Base-by-base conservation (phyloP, 2,329 filamentous ascomycete species). In the Penicillium brasilianum region DNA sequence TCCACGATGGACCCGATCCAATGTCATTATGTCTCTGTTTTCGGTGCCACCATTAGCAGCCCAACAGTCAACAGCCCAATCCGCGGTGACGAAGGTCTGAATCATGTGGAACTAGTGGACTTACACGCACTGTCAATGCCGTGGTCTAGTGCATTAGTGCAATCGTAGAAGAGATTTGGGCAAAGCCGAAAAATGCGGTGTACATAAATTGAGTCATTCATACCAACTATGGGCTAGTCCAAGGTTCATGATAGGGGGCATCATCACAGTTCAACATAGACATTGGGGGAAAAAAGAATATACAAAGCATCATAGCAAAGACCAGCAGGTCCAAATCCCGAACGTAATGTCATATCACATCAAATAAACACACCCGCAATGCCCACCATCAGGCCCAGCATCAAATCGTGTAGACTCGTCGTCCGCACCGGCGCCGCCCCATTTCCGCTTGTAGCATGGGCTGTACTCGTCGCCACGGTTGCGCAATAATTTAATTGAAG, bases 401-500 rank as follows among this genome's bases (percentile, higher is more conserved):
- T 71, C 36, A 81, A 69, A 61, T 80, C 80, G 62, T 81, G 78
- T 1, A 81, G 61, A 59, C 75, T 76, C 22, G 77, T 73, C n/a
- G 72, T 69, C 60, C 71, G 71, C n/a, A 66, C 64, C 37, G 72
- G 67, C 34, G 62, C 64, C 16, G 71, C 73, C 41, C 64, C 62
- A 55, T 72, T 75, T n/a, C 66, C 71, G 50, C 61, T 68, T 5
- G 69, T 70, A 18, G 63, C 65, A n/a, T 20, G 72, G 74, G 66
- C 79, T 78, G 36, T 50, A 18, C 51, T 66, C 3, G 68, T 72
- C 56, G 56, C 62, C 46, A 66, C 62, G 3, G 71, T 68, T 32
- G 69, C 71, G 66, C 83, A 85, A 36, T 83, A 81, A 10, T 72
- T 77, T 36, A 82, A 74, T 54, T 80, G 76, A 41, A 85, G 69